Base-by-base conservation (phyloP, 176 grass and related monocot species). In the Paspalum vaginatum region DNA sequence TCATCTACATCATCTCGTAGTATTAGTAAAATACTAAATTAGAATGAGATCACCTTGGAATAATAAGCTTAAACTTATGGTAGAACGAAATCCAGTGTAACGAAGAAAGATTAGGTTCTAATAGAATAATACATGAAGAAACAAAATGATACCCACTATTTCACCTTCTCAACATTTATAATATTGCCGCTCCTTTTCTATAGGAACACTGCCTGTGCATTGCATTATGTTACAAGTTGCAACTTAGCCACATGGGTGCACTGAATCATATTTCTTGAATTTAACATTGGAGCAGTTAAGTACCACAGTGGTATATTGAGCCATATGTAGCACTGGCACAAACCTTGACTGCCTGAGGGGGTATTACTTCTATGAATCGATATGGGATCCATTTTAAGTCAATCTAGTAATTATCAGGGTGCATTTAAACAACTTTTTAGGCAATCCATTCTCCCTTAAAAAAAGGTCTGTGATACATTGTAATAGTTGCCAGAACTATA, bases 11-110 rank as follows among this genome's bases (percentile, higher is more conserved):
- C 64, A 49, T 42, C 55, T 82, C 25, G 17, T 59, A 2, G 14
- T 42, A 65, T 84, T 70, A 85, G 8, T 48, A 38, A 79, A 42
- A 40, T 79, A 71, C 55, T 48, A 50, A 71, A 50, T 11, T 70
- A 70, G 22, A 71, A 49, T 50, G 2, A 22, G 6, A 5, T 47
- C 48, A 50, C 7, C 25, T 49, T 70, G 54, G 11, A 22, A 76
- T 64, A 63, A 76, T 62, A 52, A 15, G 6, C 5, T 0, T 68
- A 49, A 67, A 74, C 16, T 57, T 85, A 44, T 70, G 39, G 18
- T 26, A 21, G 27, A 80, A 20, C 66, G 86, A 32, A 17, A 15
- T 40, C 8, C 11, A 40, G 18, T 80, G 62, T 13, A 39, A 51
- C 27, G 8, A 79, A 52, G 17, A 75, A 75, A 57, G 22, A 76